Evolutionary conservation across 805 yeast genomes (phyloP), one percentile per base, ranked within the genome.

Genomic region (Wickerhamomyces silvicola): DNA sequence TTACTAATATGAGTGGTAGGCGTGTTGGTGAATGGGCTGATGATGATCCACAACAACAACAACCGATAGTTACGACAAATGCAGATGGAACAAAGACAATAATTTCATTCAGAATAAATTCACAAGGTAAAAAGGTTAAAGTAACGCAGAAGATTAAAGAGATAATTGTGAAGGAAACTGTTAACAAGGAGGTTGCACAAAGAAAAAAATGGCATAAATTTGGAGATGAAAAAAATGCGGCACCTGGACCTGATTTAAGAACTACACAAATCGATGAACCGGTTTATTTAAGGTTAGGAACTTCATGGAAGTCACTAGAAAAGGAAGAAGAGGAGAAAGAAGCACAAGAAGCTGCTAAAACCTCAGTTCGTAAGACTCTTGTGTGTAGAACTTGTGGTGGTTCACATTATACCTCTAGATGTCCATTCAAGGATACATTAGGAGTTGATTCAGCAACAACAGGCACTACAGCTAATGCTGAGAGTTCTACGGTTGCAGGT

Each of bases 371-470:
- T 43, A 68, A 64, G 48, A 57, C 72, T 41, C 60, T 77, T 43
- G 65, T 62, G 48, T 92, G 98, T 75, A 84, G 97, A 74, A 66
- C 72, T 34, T 92, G 99, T 81, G 83, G 82, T 39, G 96, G 95
- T 55, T 81, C 77, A 46, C 99, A 92, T 70, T 84, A 79, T 73
- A 83, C 97, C 25, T 66, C 86, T 59, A 80, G 81, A 66, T 92
- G 99, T 82, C 98, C 98, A 42, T 86, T 76, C 74, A 88, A 83
- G 66, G 94, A 81, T 50, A 82, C 92, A 23, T 68, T 90, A 57
- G 84, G 64, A 28, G 66, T 68, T 32, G 60, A 64, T 23, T 64
- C 68, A 22, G 67, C 72, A 7, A 65, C 45, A 20, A 50, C 42
- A 19, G 37, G 29, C 14, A 16, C 25, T 5, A 41, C 44, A 12